These are phyloP conservation scores for Brettanomyces naardenensis DNA, from an alignment of 805 yeast species.

Conservation along the genomic window DNA sequence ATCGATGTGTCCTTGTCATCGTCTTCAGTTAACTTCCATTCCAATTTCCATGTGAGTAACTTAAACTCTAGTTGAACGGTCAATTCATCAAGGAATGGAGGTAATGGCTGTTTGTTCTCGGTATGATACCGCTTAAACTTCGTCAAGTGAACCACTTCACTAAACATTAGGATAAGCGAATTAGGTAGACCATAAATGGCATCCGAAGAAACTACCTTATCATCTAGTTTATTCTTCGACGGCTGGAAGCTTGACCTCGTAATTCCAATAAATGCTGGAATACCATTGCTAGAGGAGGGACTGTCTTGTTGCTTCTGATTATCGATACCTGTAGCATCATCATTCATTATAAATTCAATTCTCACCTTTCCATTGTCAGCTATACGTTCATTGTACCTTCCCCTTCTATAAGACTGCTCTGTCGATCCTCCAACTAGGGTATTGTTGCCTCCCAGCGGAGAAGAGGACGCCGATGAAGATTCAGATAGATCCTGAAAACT, in stretches of 20 bases:
- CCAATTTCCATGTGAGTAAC: constrained; percentile 60
- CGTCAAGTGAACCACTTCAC: constrained; percentile 61
- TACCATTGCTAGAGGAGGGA: constrained; percentile 10
- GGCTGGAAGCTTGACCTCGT: constrained; percentile 33
- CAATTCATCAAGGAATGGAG: constrained; percentile 26
- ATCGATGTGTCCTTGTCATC: constrained; percentile 14
- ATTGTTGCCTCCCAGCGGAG: not conserved
- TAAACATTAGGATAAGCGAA: constrained; percentile 63
- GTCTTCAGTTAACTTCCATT: constrained; percentile 50
- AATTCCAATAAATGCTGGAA: constrained; percentile 35
- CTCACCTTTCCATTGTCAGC: constrained; percentile 40
- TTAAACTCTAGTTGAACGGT: constrained; percentile 38
- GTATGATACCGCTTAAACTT: constrained; percentile 52
- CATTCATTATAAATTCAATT: constrained; percentile 34
- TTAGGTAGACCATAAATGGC: constrained; percentile 82
- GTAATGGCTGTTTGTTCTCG: constrained; percentile 26
- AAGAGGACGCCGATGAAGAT: not conserved
- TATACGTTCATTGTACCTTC: constrained; percentile 34
- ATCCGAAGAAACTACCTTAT: constrained; percentile 62
- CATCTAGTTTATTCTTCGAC: constrained; percentile 37
- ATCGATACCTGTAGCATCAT: not conserved
- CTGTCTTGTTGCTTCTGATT: not conserved
- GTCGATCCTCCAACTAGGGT: not conserved
- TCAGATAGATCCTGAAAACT: not conserved
- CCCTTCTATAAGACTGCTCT: constrained; percentile 6